These are phyloP conservation scores for Mucuna pruriens DNA, from an alignment of 306 rosid species.

Conservation along the genomic window DNA sequence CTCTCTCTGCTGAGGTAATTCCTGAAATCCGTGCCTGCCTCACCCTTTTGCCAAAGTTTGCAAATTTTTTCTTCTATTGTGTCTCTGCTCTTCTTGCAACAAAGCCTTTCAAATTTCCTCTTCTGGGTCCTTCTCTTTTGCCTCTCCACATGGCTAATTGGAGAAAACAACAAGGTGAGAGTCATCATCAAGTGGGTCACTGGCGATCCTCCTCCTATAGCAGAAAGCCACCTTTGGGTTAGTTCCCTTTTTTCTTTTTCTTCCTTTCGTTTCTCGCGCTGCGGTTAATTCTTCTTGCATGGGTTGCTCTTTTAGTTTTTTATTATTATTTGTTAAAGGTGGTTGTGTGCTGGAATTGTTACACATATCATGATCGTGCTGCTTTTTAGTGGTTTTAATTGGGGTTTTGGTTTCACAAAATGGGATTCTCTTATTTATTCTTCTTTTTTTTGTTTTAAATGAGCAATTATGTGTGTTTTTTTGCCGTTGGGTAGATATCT, in stretches of 20 bases:
- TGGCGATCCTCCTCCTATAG: slow-evolving; percentile 43
- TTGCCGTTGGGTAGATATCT: neutral
- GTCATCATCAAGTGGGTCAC: slow-evolving; percentile 50
- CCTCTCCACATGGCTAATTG: slow-evolving; percentile 60
- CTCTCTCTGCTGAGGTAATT: neutral
- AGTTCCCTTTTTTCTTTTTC: neutral
- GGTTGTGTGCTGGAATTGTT: slow-evolving; percentile 29
- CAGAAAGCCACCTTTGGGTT: slow-evolving; percentile 70
- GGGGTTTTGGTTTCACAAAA: slow-evolving; percentile 16
- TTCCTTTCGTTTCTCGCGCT: neutral
- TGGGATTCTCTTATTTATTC: slow-evolving; percentile 2
- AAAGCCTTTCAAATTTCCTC: slow-evolving; percentile 7
- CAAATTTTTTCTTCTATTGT: neutral
- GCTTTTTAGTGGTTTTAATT: slow-evolving; percentile 22
- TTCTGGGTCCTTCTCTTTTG: slow-evolving; percentile 29
- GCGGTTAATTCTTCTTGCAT: slow-evolving; percentile 29
- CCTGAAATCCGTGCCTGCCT: slow-evolving; percentile 15
- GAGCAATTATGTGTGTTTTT: slow-evolving; percentile 22
- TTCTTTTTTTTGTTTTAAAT: neutral
- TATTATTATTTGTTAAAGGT: neutral
- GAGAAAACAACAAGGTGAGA: slow-evolving; percentile 56
- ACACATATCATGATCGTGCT: neutral
- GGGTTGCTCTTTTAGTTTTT: slow-evolving; percentile 10
- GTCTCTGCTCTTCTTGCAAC: neutral
- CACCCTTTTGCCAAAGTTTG: slow-evolving; percentile 32